Percentiles rank a stretch among this genome's conserved stretches.
These are phyloP conservation scores for Corymbia calophylla DNA, from an alignment of 441 rosid species.

Conservation along the genomic window DNA sequence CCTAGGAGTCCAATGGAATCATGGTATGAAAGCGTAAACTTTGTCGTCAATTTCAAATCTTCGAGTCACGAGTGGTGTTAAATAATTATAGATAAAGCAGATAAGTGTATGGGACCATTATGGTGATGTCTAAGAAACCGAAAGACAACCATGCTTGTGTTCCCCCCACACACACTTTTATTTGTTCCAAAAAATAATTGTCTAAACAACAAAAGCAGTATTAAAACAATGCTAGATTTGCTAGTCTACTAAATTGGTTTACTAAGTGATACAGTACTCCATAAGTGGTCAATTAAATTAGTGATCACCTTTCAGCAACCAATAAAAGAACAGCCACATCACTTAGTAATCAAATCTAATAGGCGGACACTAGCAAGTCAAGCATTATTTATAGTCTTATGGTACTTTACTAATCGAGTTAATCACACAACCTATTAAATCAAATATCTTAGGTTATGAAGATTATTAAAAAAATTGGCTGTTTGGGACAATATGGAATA, in stretches of 20 bases:
- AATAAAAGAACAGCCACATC: neutral
- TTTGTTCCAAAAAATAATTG: neutral
- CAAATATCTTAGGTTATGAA: neutral
- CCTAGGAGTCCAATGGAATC: neutral
- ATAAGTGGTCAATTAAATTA: neutral
- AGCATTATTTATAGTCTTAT: neutral
- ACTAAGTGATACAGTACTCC: neutral
- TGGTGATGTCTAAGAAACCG: neutral
- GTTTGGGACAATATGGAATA: neutral
- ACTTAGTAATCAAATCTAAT: neutral
- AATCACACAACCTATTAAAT: neutral
- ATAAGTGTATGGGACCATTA: neutral
- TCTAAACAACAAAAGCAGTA: neutral
- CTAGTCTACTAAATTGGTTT: neutral
- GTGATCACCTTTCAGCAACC: neutral
- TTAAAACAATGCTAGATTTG: neutral
- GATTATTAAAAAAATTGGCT: neutral
- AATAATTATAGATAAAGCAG: neutral
- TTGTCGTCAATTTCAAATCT: neutral
- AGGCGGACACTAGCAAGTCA: neutral
- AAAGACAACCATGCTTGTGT: neutral
- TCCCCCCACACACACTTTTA: neutral
- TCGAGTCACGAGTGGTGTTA: neutral
- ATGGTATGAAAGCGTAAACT: rapidly evolving
- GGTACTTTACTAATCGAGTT: neutral